These are phyloP conservation scores for Neonectria ditissima DNA, from an alignment of 2,329 filamentous ascomycete genomes.

Conservation along the genomic window DNA sequence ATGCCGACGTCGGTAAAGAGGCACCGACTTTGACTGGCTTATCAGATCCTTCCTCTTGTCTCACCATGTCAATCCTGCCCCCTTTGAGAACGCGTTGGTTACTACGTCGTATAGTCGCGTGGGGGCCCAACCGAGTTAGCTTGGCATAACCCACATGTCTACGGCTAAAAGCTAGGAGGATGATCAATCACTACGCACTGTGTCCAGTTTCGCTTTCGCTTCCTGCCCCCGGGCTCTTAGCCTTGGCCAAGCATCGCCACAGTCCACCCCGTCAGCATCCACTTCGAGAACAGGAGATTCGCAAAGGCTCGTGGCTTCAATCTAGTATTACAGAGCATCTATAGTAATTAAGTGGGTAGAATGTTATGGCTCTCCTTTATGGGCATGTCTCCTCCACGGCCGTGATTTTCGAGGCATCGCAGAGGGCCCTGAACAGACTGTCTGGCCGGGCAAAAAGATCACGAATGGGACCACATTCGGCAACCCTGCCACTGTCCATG, in stretches of 20 bases:
- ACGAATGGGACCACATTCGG: constrained; percentile 27
- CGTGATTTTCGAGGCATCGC: background rate
- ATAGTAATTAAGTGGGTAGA: background rate
- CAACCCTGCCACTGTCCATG: constrained; percentile 34
- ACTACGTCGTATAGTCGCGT: background rate
- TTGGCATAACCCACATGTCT: too few relatives aligned
- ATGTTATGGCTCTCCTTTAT: background rate
- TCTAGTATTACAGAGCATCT: background rate
- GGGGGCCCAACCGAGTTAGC: background rate
- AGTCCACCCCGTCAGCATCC: background rate
- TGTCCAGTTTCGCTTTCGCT: background rate
- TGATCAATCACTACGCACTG: background rate
- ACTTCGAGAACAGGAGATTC: background rate
- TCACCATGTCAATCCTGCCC: background rate
- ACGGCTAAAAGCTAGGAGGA: background rate
- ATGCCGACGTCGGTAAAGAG: constrained; percentile 1
- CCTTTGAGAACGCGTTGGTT: background rate
- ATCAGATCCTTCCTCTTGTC: constrained; percentile 22
- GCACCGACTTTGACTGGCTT: background rate
- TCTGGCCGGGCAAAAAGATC: background rate
- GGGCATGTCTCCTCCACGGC: background rate
- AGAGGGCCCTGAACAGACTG: background rate
- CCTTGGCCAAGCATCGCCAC: background rate
- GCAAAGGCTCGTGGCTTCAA: background rate
- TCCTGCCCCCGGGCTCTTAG: background rate